Percentiles rank a stretch among this genome's conserved stretches.
phyloP scores from a whole-genome alignment of 164 flowering plant genomes.

The Vitis riparia region DNA sequence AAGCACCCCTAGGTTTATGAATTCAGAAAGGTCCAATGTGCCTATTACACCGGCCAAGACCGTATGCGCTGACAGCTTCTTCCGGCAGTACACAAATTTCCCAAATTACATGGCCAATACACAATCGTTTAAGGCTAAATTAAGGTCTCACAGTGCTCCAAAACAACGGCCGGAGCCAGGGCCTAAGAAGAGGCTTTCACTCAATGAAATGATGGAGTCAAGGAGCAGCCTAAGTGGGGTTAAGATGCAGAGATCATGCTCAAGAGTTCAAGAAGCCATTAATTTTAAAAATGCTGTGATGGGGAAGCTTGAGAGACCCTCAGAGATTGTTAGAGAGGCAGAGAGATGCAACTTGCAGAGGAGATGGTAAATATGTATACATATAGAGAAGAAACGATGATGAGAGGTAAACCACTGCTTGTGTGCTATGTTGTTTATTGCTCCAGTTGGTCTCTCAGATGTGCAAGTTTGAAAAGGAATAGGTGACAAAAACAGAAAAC shows the following conservation, averaged over 20 bases:
- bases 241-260: conserved; percentile 50
- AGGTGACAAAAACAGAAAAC: too few species aligned
- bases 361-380: conserved; percentile 11
- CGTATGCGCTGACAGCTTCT: conserved; percentile 31
- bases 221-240: conserved; percentile 50
- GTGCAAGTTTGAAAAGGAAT: too few species aligned
- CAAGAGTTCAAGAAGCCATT: conserved; percentile 42
- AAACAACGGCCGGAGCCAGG: conserved; percentile 51
- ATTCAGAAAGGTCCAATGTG: conserved; percentile 16
- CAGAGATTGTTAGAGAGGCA: conserved; percentile 23
- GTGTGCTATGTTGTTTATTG: too few species aligned
- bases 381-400: not conserved
- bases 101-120: conserved; percentile 63
- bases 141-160: conserved; percentile 63
- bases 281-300: conserved; percentile 58
- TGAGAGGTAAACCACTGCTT: too few species aligned
- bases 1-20: conserved; percentile 49
- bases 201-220: conserved; percentile 52
- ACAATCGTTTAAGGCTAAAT: conserved; percentile 51
- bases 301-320: conserved; percentile 43
- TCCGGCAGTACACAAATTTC: conserved; percentile 17
- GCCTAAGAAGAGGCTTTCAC: conserved; percentile 38
- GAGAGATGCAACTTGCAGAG: conserved; percentile 13
- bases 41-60: conserved; percentile 44
- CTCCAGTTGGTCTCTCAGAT: too few species aligned